A percentile compares a stretch with the other conserved stretches of the same genome.
Evolutionary conservation across 345 rosid species (phyloP).

Genomic region (Eucalyptus tenuipes): DNA sequence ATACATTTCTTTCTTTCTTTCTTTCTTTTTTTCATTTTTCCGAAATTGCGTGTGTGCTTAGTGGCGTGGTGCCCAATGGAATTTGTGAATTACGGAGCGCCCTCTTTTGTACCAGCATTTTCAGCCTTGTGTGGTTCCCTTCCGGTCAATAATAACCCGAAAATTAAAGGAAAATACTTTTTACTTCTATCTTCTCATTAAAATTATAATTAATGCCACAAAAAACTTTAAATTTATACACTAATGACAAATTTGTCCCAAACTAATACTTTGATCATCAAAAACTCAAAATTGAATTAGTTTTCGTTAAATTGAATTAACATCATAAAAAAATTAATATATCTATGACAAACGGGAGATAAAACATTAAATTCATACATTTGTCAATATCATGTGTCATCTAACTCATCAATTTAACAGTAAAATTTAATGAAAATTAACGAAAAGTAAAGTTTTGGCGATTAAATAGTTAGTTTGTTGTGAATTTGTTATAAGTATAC

Average conservation of each 20-base stretch:
- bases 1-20: background rate
- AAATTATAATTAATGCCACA: background rate
- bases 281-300: no score
- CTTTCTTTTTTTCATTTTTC: background rate
- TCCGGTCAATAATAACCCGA: background rate
- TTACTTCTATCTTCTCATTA: background rate
- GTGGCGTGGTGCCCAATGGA: background rate
- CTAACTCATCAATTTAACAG: no score
- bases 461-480: no score
- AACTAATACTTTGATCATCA: no score
- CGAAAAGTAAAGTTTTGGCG: fast-evolving
- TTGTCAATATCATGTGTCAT: fast-evolving
- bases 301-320: no score
- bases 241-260: no score
- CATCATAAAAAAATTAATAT: no score
- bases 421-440: no score
- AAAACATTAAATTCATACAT: no score
- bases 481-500: no score
- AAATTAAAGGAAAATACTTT: background rate
- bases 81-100: background rate
- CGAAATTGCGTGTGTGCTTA: background rate
- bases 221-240: no score
- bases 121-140: background rate
- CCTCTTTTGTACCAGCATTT: background rate
- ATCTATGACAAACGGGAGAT: no score